These are phyloP conservation scores for Penicillium sp. DNA, from an alignment of 2,329 filamentous ascomycete species.

Conservation along the genomic window DNA sequence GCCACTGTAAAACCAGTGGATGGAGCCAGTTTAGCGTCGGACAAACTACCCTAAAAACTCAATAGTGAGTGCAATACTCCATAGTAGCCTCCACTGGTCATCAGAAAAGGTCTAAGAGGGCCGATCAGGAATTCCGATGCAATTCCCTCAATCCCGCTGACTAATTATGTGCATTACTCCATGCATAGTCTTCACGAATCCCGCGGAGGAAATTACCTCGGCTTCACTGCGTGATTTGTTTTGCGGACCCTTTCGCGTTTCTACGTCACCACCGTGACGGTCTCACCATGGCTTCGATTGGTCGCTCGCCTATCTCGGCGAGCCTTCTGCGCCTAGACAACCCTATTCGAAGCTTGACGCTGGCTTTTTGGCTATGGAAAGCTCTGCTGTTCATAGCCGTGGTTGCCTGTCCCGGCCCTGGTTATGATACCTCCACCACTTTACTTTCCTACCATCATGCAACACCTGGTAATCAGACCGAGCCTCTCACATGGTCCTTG, in stretches of 20 bases:
- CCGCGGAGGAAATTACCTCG: background rate
- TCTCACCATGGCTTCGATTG: conserved; percentile 15
- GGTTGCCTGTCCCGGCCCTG: conserved; percentile 53
- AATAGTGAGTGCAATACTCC: background rate
- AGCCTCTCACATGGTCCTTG: conserved; percentile 27
- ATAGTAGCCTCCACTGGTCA: background rate
- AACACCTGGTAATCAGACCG: conserved; percentile 4
- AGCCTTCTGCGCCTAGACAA: conserved; percentile 26
- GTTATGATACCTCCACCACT: conserved; percentile 63
- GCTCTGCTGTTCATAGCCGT: conserved; percentile 50
- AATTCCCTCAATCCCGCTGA: conserved; percentile 6
- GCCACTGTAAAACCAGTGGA: background rate
- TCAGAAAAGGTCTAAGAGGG: background rate
- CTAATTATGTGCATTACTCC: conserved; percentile 8
- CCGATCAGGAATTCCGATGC: background rate
- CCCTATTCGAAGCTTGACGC: conserved; percentile 35
- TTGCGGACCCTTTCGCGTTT: background rate
- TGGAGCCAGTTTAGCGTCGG: background rate
- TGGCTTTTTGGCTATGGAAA: conserved; percentile 57
- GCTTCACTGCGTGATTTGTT: background rate
- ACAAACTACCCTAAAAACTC: background rate
- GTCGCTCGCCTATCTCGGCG: conserved; percentile 8
- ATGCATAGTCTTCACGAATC: too few relatives aligned
- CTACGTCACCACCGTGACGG: background rate
- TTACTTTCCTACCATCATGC: conserved; percentile 41